Conservation (phyloP, 805 yeast species). For the Novakomyces olei region DNA sequence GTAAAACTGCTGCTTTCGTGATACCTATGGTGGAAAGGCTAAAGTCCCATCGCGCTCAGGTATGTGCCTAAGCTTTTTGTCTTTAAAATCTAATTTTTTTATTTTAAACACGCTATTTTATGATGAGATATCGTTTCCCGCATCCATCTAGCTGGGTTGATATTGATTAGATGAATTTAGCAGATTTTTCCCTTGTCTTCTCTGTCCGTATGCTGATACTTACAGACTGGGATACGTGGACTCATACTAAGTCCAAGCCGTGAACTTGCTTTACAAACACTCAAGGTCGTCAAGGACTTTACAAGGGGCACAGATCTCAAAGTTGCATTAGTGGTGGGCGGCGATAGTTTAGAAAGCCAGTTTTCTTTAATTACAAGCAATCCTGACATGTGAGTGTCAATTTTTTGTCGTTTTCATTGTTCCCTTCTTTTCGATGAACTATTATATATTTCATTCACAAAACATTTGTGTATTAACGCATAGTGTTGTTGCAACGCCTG, state of each 20-base stretch:
- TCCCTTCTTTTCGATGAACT: too few species aligned
- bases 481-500: conserved; percentile 91
- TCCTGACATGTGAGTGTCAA: conserved; percentile 76
- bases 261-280: conserved; percentile 87
- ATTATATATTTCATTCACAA: not conserved
- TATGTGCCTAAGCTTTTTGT: conserved; percentile 16
- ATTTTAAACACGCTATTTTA: too few species aligned
- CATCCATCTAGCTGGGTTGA: too few species aligned
- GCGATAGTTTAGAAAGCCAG: conserved; percentile 96
- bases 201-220: too few species aligned
- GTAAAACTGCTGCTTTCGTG: conserved; percentile 93
- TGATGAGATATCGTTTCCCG: too few species aligned
- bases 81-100: too few species aligned
- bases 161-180: too few species aligned
- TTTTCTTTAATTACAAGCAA: conserved; percentile 77
- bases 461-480: not conserved
- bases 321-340: conserved; percentile 71
- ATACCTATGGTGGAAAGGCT: conserved; percentile 74
- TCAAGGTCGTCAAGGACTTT: conserved; percentile 72
- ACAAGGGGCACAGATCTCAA: conserved; percentile 65
- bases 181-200: not conserved
- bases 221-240: conserved; percentile 65
- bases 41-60: conserved; percentile 63
- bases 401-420: too few species aligned
- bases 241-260: conserved; percentile 82